Conservation (phyloP, 2,329 filamentous ascomycete species). For the Calonectria leucothoes region DNA sequence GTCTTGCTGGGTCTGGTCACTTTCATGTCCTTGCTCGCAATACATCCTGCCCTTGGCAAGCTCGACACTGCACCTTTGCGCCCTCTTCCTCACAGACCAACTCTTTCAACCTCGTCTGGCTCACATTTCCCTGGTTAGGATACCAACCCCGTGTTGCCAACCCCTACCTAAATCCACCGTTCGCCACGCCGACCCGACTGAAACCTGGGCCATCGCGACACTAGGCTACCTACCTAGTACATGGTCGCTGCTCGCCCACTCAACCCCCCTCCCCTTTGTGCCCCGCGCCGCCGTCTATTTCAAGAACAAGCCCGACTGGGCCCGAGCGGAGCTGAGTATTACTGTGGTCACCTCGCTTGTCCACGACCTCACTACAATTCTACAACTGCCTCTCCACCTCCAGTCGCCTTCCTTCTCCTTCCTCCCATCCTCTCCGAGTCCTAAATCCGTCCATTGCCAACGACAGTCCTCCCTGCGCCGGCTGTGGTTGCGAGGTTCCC, state of each 20-base stretch:
- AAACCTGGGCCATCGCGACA: conserved; percentile 41
- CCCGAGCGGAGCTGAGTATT: conserved; percentile 39
- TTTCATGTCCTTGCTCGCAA: conserved; percentile 12
- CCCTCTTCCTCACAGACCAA: conserved; percentile 22
- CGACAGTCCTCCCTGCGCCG: conserved; percentile 10
- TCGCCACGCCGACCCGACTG: conserved; percentile 42
- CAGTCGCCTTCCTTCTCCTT: conserved; percentile 1
- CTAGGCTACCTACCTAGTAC: conserved; percentile 28
- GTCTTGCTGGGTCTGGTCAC: conserved; percentile 28
- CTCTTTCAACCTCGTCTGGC: conserved; percentile 15
- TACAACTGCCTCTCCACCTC: conserved; percentile 27
- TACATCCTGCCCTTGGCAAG: conserved; percentile 7
- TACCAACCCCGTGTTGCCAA: conserved; percentile 32
- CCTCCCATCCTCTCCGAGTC: conserved; percentile 14
- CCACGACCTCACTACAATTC: conserved; percentile 24
- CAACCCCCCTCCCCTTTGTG: conserved; percentile 33
- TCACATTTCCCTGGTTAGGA: conserved; percentile 19
- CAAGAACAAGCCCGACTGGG: conserved; percentile 33
- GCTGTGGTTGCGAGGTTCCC: conserved; percentile 27
- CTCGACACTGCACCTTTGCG: conserved; percentile 21
- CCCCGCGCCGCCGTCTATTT: conserved; percentile 41
- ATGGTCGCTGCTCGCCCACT: conserved; percentile 18
- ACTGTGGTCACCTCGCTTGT: conserved; percentile 33
- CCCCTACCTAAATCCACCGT: conserved; percentile 42
- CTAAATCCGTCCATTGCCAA: conserved; percentile 23